Evolutionary conservation across 495 filamentous ascomycete species (phyloP).

Genomic region (Massariosphaeria phaeospora): DNA sequence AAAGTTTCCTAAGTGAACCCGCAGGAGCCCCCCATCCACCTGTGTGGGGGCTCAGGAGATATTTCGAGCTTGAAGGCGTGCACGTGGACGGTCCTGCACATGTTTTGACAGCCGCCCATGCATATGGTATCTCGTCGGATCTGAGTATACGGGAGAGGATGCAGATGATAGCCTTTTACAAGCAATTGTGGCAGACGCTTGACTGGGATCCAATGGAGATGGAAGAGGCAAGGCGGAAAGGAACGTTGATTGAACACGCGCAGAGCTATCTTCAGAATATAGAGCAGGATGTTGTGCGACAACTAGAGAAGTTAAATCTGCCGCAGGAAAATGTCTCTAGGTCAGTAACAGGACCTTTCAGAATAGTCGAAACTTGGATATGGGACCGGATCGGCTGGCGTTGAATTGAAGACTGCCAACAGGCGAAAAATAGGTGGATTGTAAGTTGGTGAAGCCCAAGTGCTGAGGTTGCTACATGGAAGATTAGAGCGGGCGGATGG

Average conservation of each 20-base stretch:
- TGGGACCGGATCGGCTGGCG: neutral
- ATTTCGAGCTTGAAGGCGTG: constrained; percentile 1
- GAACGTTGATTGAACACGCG: neutral
- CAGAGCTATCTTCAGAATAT: neutral
- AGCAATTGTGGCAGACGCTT: neutral
- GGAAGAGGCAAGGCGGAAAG: neutral
- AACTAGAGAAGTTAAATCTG: neutral
- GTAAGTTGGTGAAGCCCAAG: neutral
- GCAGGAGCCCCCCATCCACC: neutral
- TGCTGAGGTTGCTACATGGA: neutral
- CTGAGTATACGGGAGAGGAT: neutral
- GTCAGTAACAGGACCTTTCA: neutral
- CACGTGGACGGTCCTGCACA: neutral
- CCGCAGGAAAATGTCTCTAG: neutral
- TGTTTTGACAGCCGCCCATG: neutral
- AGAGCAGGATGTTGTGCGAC: neutral
- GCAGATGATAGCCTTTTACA: neutral
- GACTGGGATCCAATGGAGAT: neutral
- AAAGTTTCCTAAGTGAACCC: neutral
- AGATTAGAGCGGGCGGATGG: neutral
- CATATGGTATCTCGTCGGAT: neutral
- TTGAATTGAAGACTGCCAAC: neutral
- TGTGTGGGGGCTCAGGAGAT: neutral
- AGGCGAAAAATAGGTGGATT: neutral
- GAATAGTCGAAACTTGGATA: neutral